A percentile compares a stretch with the other conserved stretches of the same genome.
These are phyloP conservation scores for Naganishia kalamii DNA, from an alignment of 768 basidiomycete genomes.

Conservation along the genomic window DNA sequence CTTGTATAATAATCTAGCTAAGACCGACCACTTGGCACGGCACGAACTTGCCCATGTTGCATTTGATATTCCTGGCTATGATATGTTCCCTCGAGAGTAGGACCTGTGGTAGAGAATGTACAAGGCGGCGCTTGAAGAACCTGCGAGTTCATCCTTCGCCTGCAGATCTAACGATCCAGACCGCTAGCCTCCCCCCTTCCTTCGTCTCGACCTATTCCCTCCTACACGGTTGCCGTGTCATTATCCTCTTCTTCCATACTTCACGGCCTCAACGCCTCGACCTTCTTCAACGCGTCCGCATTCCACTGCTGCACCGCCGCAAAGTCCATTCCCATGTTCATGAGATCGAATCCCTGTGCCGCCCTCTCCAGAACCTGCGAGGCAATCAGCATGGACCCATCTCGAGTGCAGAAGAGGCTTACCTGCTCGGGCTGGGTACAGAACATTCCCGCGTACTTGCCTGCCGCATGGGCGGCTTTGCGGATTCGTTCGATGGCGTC, in stretches of 20 bases:
- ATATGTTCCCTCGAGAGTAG: too few relatives aligned
- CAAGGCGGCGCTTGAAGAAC: too few relatives aligned
- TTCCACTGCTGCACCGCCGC: constrained; percentile 31
- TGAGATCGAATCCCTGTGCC: constrained; percentile 33
- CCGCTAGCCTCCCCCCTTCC: too few relatives aligned
- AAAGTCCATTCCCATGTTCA: constrained; percentile 32
- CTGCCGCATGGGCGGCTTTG: constrained; percentile 30
- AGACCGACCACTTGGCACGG: too few relatives aligned
- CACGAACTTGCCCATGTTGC: too few relatives aligned
- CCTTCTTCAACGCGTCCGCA: constrained; percentile 10
- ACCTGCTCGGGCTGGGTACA: constrained; percentile 27
- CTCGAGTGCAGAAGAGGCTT: background rate
- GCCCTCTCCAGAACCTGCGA: constrained; percentile 26
- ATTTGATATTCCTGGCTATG: too few relatives aligned
- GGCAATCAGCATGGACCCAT: background rate
- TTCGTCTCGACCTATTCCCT: too few relatives aligned
- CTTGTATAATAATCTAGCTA: too few relatives aligned
- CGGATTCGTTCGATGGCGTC: constrained; percentile 32
- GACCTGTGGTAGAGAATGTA: too few relatives aligned
- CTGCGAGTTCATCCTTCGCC: too few relatives aligned
- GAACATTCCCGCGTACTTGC: constrained; percentile 29
- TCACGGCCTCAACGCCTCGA: constrained; percentile 5
- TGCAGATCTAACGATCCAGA: too few relatives aligned
- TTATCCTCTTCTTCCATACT: background rate
- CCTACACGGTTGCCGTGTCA: too few relatives aligned